Percentiles rank a stretch among this genome's conserved stretches.
Evolutionary conservation across 1,139 yeast genomes (phyloP).

Genomic region (Suhomyces anneliseae): DNA sequence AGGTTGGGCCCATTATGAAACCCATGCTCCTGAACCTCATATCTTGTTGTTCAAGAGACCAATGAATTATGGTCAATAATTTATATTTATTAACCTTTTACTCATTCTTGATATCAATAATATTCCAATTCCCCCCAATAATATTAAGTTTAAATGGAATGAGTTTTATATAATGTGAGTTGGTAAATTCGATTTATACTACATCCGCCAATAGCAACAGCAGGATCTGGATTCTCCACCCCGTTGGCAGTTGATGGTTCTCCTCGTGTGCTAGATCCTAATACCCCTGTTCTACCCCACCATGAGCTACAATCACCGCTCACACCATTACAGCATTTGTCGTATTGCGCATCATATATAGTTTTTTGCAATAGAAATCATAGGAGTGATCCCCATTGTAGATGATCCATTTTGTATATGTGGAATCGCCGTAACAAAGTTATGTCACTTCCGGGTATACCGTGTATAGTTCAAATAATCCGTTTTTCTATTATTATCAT

Average conservation of each 20-base stretch:
- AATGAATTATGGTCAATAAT: conserved; percentile 32
- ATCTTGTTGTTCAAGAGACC: conserved; percentile 84
- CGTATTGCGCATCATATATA: background rate
- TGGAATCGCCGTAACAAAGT: background rate
- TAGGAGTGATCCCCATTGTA: background rate
- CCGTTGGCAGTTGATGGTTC: background rate
- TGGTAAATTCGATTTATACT: background rate
- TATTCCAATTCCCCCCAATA: too few relatives aligned
- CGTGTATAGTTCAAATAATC: too few relatives aligned
- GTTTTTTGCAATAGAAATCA: background rate
- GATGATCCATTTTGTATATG: background rate
- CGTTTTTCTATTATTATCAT: too few relatives aligned
- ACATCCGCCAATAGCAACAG: background rate
- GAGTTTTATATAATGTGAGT: background rate
- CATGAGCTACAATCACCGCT: background rate
- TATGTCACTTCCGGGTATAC: too few relatives aligned
- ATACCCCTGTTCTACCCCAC: background rate
- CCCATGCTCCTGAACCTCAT: conserved; percentile 98
- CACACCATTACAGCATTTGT: background rate
- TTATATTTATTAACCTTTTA: background rate
- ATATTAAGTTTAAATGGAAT: too few relatives aligned
- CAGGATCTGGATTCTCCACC: background rate
- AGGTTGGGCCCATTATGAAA: conserved; percentile 98
- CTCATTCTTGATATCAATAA: too few relatives aligned
- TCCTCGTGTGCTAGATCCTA: background rate